These are phyloP conservation scores for Lolium multiflorum DNA, from an alignment of 176 grass and related monocot species.

Conservation along the genomic window DNA sequence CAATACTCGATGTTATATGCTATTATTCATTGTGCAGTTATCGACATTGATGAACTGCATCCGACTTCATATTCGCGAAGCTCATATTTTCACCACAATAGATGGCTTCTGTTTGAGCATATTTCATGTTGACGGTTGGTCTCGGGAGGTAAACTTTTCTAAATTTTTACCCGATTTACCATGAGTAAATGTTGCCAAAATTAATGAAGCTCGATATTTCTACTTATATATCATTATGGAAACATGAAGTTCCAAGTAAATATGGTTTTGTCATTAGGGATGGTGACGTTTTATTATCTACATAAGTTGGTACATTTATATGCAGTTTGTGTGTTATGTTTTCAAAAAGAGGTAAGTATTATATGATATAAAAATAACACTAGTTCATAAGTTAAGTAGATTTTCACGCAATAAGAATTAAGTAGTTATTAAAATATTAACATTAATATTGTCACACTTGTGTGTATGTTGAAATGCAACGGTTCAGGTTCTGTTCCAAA, in stretches of 20 bases:
- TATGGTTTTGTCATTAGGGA: too few relatives aligned
- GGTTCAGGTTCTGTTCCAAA: not conserved
- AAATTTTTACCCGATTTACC: not conserved
- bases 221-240: not conserved
- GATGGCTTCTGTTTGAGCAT: conserved; percentile 84
- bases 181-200: not conserved
- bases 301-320: not conserved
- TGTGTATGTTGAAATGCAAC: not conserved
- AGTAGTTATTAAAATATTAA: not conserved
- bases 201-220: not conserved
- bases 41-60: conserved; percentile 2
- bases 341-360: not conserved
- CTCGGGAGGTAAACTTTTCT: conserved; percentile 55
- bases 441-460: not conserved
- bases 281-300: too few relatives aligned
- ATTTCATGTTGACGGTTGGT: conserved; percentile 88
- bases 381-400: not conserved
- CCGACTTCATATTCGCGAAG: conserved; percentile 79
- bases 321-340: not conserved
- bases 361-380: not conserved
- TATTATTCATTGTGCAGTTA: conserved; percentile 20
- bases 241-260: not conserved
- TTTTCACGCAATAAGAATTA: not conserved
- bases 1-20: not conserved
- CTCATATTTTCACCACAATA: conserved; percentile 81